These are phyloP conservation scores for Colletotrichum aenigma DNA, from an alignment of 2,329 filamentous ascomycete genomes.

Conservation along the genomic window DNA sequence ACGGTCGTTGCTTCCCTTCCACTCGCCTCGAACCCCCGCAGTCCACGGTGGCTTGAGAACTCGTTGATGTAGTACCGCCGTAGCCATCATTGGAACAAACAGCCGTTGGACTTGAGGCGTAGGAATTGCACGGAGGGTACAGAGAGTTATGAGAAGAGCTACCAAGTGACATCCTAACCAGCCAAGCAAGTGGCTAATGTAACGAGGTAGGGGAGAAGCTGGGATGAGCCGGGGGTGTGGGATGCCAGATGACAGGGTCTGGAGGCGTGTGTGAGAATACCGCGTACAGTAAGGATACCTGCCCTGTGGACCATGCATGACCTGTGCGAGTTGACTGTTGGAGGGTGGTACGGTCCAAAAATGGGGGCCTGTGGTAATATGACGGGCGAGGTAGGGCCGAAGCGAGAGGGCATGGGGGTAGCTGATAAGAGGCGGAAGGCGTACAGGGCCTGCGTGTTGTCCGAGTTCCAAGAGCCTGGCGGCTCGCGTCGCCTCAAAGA, in stretches of 20 bases:
- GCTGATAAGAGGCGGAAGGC: slow-evolving; percentile 11
- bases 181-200: slow-evolving; percentile 15
- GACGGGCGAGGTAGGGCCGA: slow-evolving; percentile 14
- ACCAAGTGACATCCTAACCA: background rate
- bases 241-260: slow-evolving; percentile 1
- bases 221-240: slow-evolving; percentile 6
- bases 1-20: background rate
- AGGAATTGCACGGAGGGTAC: background rate
- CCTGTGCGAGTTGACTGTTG: background rate
- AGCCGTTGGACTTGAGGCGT: background rate
- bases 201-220: slow-evolving; percentile 2
- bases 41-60: background rate
- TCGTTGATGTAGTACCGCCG: background rate
- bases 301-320: background rate
- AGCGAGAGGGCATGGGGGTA: background rate
- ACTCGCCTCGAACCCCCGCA: background rate
- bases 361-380: background rate
- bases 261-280: background rate
- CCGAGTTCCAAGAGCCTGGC: background rate
- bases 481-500: background rate
- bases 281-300: background rate
- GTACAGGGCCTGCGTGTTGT: background rate
- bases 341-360: background rate
- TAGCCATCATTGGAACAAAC: background rate
- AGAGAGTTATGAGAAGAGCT: background rate